Percentiles rank a stretch among this genome's conserved stretches.
Evolutionary conservation across 2,329 filamentous ascomycete genomes (phyloP).

Genomic region (Zalaria obscura): DNA sequence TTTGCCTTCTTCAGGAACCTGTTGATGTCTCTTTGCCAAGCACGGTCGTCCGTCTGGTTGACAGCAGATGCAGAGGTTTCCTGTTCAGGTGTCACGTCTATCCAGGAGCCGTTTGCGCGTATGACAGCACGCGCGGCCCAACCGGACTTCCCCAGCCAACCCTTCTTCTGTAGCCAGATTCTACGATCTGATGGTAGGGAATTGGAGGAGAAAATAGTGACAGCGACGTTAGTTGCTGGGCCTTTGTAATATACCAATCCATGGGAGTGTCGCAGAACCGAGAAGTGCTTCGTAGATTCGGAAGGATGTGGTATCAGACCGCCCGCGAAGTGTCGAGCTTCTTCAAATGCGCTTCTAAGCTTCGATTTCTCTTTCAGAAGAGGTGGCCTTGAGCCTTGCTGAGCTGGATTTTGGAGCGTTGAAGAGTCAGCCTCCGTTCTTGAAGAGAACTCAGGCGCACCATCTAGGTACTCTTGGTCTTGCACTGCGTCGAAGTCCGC

Average conservation of each 20-base stretch:
- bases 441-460: too few species aligned
- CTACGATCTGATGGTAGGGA: slow-evolving; percentile 43
- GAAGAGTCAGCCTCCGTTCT: too few species aligned
- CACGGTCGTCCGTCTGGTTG: slow-evolving; percentile 44
- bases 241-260: slow-evolving; percentile 24
- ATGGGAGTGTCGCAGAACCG: too few species aligned
- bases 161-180: slow-evolving; percentile 54
- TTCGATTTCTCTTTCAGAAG: too few species aligned
- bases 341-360: too few species aligned
- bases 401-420: too few species aligned
- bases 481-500: too few species aligned
- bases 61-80: slow-evolving; percentile 35
- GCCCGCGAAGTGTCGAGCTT: too few species aligned
- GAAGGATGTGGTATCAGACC: too few species aligned
- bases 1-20: slow-evolving; percentile 45
- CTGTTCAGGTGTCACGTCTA: slow-evolving; percentile 50
- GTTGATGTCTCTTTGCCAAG: slow-evolving; percentile 52
- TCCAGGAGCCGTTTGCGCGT: slow-evolving; percentile 45
- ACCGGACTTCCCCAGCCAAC: slow-evolving; percentile 53
- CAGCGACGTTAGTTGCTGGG: slow-evolving; percentile 45
- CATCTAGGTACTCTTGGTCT: too few species aligned
- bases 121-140: slow-evolving; percentile 52
- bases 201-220: slow-evolving; percentile 49
- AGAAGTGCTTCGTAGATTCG: too few species aligned
- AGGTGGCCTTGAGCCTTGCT: too few species aligned